Evolutionary conservation across 2,329 filamentous ascomycete species (phyloP).

Genomic region (Ascochyta rabiei): DNA sequence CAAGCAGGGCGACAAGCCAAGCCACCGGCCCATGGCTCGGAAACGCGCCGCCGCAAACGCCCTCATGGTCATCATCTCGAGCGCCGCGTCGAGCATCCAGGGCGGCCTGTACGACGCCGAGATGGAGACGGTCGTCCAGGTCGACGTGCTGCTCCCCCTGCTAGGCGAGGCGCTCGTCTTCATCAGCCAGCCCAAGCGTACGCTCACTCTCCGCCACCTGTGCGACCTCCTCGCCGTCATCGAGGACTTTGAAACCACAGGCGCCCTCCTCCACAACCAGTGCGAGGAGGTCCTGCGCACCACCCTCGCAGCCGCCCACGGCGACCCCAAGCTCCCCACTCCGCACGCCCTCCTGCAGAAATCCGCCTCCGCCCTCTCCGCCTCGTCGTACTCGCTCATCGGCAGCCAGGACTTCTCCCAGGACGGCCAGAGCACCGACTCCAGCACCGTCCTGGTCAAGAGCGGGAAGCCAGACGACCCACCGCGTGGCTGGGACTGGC

Average conservation of each 20-base stretch:
- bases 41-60: conserved; percentile 75
- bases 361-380: conserved; percentile 58
- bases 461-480: conserved; percentile 45
- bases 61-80: conserved; percentile 81
- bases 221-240: conserved; percentile 76
- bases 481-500: conserved; percentile 76
- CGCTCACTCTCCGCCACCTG: conserved; percentile 75
- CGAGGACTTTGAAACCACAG: conserved; percentile 79
- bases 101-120: conserved; percentile 85
- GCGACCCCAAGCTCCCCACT: conserved; percentile 25
- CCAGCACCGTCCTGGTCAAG: conserved; percentile 57
- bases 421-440: conserved; percentile 41
- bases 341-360: conserved; percentile 60
- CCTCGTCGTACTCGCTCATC: conserved; percentile 70
- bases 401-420: conserved; percentile 70
- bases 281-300: conserved; percentile 81
- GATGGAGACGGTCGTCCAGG: conserved; percentile 81
- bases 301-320: conserved; percentile 73
- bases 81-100: conserved; percentile 86
- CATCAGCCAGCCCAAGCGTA: conserved; percentile 64
- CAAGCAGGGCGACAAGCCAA: conserved; percentile 47
- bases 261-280: conserved; percentile 71
- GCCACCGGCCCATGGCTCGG: conserved; percentile 61
- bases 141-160: conserved; percentile 83
- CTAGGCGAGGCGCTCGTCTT: conserved; percentile 85